Evolutionary conservation across 257 asterid species (phyloP).

Genomic region (Perilla frutescens): DNA sequence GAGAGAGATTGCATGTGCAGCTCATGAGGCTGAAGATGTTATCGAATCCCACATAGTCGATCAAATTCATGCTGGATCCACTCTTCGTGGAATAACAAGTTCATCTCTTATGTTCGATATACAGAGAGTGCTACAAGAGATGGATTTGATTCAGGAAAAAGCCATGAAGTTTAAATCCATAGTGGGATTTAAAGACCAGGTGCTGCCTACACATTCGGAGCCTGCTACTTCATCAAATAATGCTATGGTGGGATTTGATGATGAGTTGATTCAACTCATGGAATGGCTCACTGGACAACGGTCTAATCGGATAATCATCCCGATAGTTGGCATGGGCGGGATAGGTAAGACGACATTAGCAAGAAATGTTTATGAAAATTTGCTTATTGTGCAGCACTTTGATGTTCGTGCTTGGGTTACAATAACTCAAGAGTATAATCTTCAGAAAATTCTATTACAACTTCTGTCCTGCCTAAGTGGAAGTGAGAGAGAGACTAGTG

Average conservation of each 20-base stretch:
- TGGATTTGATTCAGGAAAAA: neutral
- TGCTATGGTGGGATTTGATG: slow-evolving; percentile 7
- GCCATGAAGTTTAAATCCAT: neutral
- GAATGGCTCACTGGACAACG: neutral
- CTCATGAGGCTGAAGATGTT: neutral
- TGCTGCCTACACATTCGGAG: neutral
- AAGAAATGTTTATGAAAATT: neutral
- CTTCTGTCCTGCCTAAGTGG: neutral
- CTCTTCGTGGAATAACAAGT: neutral
- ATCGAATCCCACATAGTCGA: slow-evolving; percentile 16
- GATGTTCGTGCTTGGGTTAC: neutral
- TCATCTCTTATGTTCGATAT: neutral
- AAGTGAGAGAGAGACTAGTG: too few relatives aligned
- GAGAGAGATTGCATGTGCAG: slow-evolving; percentile 13
- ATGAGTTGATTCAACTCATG: neutral
- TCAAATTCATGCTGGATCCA: neutral
- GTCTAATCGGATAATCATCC: neutral
- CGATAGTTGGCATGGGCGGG: neutral
- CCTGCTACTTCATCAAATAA: neutral
- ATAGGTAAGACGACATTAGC: slow-evolving; percentile 19
- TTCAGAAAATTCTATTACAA: neutral
- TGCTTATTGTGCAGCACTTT: neutral
- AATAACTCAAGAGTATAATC: neutral
- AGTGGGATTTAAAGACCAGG: neutral
- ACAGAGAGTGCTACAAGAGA: neutral